Conservation (phyloP, 495 filamentous ascomycete species). For the Hypoxylon subgilvum region DNA sequence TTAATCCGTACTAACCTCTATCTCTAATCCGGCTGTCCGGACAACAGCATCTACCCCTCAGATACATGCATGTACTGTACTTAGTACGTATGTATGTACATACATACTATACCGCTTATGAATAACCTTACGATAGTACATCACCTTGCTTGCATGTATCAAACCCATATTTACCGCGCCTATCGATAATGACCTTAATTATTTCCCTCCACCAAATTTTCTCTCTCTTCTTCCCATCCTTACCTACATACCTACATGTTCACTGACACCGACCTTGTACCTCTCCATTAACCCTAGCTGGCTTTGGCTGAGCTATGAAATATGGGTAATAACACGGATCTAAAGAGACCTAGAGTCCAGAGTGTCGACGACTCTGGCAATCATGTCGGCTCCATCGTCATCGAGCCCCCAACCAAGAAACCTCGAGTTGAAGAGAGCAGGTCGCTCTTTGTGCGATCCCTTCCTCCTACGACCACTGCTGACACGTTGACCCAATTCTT, state of each 20-base stretch:
- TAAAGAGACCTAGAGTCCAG: constrained; percentile 42
- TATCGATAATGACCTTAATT: neutral
- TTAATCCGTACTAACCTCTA: no score
- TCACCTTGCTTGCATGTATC: no score
- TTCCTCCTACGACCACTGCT: constrained; percentile 77
- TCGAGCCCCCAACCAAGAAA: constrained; percentile 51
- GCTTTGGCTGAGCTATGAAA: constrained; percentile 8
- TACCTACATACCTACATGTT: no score
- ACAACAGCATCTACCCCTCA: no score
- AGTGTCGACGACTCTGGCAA: constrained; percentile 31
- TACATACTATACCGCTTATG: no score
- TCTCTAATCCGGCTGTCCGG: constrained; percentile 28
- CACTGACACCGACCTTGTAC: no score
- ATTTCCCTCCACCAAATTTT: neutral
- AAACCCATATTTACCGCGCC: no score
- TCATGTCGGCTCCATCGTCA: constrained; percentile 13
- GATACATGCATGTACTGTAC: no score
- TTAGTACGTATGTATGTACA: no score
- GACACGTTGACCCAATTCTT: constrained; percentile 85
- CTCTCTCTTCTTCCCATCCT: neutral
- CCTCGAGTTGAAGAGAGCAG: constrained; percentile 57
- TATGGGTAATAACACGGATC: constrained; percentile 44
- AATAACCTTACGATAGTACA: no score
- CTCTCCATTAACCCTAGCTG: neutral
- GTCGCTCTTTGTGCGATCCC: constrained; percentile 88